A percentile compares a stretch with the other conserved stretches of the same genome.
Evolutionary conservation across 257 asterid species (phyloP).

Genomic region (Solanum habrochaites): DNA sequence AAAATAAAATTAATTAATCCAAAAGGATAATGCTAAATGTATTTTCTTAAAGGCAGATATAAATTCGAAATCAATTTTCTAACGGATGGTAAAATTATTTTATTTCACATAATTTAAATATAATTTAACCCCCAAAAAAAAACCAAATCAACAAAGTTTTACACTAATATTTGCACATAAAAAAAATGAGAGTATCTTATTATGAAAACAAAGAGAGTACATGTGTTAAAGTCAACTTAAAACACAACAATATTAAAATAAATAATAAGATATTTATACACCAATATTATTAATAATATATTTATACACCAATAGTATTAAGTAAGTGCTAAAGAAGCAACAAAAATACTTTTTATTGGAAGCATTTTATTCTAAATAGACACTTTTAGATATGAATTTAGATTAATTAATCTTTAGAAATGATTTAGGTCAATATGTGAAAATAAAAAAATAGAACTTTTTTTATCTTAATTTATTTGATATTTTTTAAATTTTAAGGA

Average conservation of each 20-base stretch:
- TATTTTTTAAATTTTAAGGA: accelerated
- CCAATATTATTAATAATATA: neutral
- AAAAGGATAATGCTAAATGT: neutral
- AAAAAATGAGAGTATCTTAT: neutral
- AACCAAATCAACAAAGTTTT: neutral
- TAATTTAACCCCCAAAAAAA: neutral
- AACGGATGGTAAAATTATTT: neutral
- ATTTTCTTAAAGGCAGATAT: neutral
- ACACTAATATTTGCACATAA: no score
- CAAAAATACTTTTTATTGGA: neutral
- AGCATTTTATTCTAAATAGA: neutral
- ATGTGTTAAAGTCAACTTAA: neutral
- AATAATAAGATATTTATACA: neutral
- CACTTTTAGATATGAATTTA: neutral
- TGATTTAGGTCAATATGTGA: neutral
- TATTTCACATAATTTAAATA: neutral
- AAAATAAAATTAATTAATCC: neutral
- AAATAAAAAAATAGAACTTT: accelerated
- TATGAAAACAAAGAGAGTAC: neutral
- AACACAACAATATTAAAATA: neutral
- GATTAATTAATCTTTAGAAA: accelerated
- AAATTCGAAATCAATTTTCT: neutral
- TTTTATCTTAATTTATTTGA: neutral
- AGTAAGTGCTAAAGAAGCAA: neutral
- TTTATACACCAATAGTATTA: neutral